Conservation (phyloP, 345 rosid genomes). For the Eucalyptus lansdowneana region DNA sequence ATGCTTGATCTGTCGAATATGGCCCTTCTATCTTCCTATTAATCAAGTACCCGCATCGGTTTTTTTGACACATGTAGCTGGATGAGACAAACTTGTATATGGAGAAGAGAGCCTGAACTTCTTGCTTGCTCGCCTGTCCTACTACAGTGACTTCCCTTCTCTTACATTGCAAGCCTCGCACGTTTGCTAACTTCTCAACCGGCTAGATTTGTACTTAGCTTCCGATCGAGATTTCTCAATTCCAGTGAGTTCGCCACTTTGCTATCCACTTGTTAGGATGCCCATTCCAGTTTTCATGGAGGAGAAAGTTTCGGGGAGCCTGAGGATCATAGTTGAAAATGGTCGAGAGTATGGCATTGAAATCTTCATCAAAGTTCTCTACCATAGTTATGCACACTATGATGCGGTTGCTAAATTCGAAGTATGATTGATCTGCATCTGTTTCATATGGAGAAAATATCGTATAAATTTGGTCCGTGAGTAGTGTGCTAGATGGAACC, state of each 20-base stretch:
- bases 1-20: too few relatives aligned
- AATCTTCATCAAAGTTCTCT: conserved; percentile 39
- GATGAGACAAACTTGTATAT: conserved; percentile 39
- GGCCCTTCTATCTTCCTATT: background rate
- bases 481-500: background rate
- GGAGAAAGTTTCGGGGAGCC: conserved; percentile 12
- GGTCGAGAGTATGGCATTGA: conserved; percentile 41
- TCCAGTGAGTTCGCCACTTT: background rate
- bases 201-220: background rate
- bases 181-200: too few relatives aligned
- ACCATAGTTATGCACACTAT: conserved; percentile 44
- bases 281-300: conserved; percentile 46
- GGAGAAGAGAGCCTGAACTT: conserved; percentile 65
- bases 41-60: conserved; percentile 12
- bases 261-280: conserved; percentile 8
- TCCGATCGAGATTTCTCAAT: background rate
- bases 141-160: too few relatives aligned
- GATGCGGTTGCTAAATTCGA: conserved; percentile 1
- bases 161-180: too few relatives aligned
- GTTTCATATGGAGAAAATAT: background rate
- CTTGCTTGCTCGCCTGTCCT: too few relatives aligned
- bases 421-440: background rate
- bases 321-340: conserved; percentile 39
- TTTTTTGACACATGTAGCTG: conserved; percentile 31
- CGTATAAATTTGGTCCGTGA: background rate